Conservation (phyloP, 1,139 yeast genomes). For the Protomyces macrosporus region DNA sequence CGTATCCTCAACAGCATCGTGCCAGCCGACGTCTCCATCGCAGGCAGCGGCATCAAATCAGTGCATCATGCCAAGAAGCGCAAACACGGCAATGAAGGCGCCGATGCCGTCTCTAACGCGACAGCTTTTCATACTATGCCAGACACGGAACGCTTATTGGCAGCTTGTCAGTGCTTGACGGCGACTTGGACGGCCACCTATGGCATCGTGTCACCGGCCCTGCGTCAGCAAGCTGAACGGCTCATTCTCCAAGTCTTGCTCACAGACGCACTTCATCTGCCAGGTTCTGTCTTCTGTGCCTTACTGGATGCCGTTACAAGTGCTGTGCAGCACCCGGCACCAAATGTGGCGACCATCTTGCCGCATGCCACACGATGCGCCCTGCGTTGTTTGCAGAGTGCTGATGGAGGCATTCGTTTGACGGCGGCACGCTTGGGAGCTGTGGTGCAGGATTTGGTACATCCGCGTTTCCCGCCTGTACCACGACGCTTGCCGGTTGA, state of each 20-base stretch:
- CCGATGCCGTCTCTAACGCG: slow-evolving; percentile 9
- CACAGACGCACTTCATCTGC: neutral
- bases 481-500: neutral
- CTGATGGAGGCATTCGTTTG: neutral
- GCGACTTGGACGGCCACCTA: neutral
- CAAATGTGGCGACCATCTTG: slow-evolving; percentile 4
- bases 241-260: neutral
- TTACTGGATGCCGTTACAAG: neutral
- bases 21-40: neutral
- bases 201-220: slow-evolving; percentile 2
- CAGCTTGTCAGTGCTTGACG: neutral
- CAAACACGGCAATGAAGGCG: slow-evolving; percentile 20
- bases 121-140: slow-evolving; percentile 11
- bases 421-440: neutral
- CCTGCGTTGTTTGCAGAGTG: neutral
- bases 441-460: slow-evolving; percentile 1
- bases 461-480: slow-evolving; percentile 20
- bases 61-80: slow-evolving; percentile 7
- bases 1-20: neutral
- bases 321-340: slow-evolving; percentile 7
- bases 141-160: neutral
- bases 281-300: neutral
- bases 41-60: neutral
- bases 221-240: slow-evolving; percentile 4
- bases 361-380: slow-evolving; percentile 1